These are phyloP conservation scores for Wickerhamomyces chaumierensis DNA, from an alignment of 805 yeast genomes.

Conservation along the genomic window DNA sequence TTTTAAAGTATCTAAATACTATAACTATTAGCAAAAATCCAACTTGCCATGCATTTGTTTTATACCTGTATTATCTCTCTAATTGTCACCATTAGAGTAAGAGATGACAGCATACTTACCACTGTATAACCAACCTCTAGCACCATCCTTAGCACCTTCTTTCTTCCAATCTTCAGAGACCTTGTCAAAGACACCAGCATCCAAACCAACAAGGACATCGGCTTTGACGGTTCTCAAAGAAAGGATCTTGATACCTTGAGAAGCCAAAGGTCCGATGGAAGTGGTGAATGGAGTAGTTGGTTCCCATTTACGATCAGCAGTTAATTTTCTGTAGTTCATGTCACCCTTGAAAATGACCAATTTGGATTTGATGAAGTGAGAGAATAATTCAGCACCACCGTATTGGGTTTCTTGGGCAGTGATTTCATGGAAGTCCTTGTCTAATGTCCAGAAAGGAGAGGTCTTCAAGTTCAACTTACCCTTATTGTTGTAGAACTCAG, in stretches of 20 bases:
- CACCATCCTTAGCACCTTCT: slow-evolving; percentile 41
- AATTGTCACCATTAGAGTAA: slow-evolving; percentile 30
- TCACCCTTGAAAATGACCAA: slow-evolving; percentile 89
- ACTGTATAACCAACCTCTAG: slow-evolving; percentile 72
- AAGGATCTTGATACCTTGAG: slow-evolving; percentile 50
- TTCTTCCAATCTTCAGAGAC: slow-evolving; percentile 47
- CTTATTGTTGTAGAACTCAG: slow-evolving; percentile 29
- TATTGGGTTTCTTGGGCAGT: slow-evolving; percentile 35
- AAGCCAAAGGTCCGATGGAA: slow-evolving; percentile 62
- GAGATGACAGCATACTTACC: slow-evolving; percentile 94
- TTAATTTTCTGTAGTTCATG: slow-evolving; percentile 85
- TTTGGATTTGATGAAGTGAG: slow-evolving; percentile 49
- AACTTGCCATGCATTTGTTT: no score
- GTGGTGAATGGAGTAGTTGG: slow-evolving; percentile 60
- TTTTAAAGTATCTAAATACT: no score
- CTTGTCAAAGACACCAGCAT: slow-evolving; percentile 59
- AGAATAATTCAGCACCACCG: slow-evolving; percentile 52
- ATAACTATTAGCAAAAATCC: no score
- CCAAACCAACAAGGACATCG: slow-evolving; percentile 84
- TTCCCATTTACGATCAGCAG: slow-evolving; percentile 87
- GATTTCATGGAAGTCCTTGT: slow-evolving; percentile 65
- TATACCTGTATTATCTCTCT: neutral
- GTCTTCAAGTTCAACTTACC: slow-evolving; percentile 43
- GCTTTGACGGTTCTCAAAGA: slow-evolving; percentile 92
- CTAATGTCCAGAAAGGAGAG: slow-evolving; percentile 81